phyloP scores from a whole-genome alignment of 495 filamentous ascomycete genomes.

The Neurospora sp. region DNA sequence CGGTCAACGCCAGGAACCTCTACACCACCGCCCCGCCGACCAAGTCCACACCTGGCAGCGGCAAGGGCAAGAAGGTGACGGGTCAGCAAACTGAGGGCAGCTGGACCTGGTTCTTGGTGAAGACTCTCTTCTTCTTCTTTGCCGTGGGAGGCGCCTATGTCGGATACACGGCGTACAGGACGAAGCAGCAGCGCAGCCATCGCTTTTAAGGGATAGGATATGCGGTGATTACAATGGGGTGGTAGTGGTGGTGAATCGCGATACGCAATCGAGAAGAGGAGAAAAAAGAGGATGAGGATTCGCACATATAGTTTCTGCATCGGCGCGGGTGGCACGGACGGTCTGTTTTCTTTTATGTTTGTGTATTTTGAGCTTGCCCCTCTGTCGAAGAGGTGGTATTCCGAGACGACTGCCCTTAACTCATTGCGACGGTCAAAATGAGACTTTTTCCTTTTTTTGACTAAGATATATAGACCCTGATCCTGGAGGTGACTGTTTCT shows the following conservation, averaged over 20 bases:
- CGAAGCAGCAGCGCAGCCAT: conserved; percentile 57
- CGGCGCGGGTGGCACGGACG: background rate
- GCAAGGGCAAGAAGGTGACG: conserved; percentile 26
- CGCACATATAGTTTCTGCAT: background rate
- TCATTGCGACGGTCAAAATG: background rate
- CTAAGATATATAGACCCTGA: background rate
- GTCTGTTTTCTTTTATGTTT: background rate
- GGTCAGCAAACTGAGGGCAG: conserved; percentile 42
- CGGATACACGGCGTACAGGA: conserved; percentile 71
- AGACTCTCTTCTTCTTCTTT: conserved; percentile 65
- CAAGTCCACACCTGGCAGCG: conserved; percentile 30
- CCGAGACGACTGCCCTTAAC: background rate
- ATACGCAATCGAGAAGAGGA: conserved; percentile 3
- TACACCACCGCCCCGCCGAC: conserved; percentile 52
- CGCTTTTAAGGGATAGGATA: conserved; percentile 52
- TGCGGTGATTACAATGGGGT: background rate
- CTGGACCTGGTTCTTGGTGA: conserved; percentile 91
- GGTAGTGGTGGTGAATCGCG: conserved; percentile 1
- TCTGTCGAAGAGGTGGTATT: background rate
- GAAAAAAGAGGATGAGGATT: conserved; percentile 2
- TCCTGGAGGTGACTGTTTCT: background rate
- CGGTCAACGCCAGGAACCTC: conserved; percentile 76
- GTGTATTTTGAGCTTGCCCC: background rate
- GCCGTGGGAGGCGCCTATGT: conserved; percentile 65
- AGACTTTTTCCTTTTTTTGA: background rate